Conservation (phyloP, 78 protist species). For the Creolimax fragrantissima region DNA sequence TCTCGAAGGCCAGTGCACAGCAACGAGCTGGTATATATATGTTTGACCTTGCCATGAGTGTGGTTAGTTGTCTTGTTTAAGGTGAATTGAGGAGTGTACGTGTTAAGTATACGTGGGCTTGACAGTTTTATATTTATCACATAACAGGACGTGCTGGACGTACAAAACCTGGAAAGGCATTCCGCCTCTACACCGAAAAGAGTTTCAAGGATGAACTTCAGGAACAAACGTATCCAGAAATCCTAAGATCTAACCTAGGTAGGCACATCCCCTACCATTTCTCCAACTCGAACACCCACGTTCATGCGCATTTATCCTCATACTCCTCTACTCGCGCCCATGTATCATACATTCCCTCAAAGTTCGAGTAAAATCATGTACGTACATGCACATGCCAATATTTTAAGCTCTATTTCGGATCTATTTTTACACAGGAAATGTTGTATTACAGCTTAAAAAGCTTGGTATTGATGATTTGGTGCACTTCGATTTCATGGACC, state of each 20-base stretch:
- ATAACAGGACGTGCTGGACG: slow-evolving; percentile 99
- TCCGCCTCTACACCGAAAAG: slow-evolving; percentile 82
- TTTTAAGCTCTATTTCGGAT: too few relatives aligned
- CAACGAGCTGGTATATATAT: slow-evolving; percentile 96
- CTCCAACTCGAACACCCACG: slow-evolving; percentile 10
- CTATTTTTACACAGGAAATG: background rate
- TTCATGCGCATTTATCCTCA: slow-evolving; percentile 77
- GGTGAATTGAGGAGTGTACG: too few relatives aligned
- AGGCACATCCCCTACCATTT: background rate
- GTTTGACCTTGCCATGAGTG: too few relatives aligned
- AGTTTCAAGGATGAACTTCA: slow-evolving; percentile 67
- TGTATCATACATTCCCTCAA: too few relatives aligned
- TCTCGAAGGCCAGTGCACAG: slow-evolving; percentile 92
- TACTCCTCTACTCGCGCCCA: background rate
- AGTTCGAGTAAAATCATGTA: background rate
- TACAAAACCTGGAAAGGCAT: slow-evolving; percentile 92
- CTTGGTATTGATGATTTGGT: slow-evolving; percentile 94
- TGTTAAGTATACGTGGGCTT: too few relatives aligned
- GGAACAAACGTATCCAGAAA: slow-evolving; percentile 94
- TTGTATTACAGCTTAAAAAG: slow-evolving; percentile 29
- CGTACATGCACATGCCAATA: background rate
- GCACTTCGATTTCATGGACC: slow-evolving; percentile 96
- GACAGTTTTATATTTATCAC: too few relatives aligned
- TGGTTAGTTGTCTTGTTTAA: too few relatives aligned
- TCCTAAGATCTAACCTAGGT: slow-evolving; percentile 79